phyloP scores from a whole-genome alignment of 768 basidiomycete genomes.

The Coprinellus aureogranulatus region DNA sequence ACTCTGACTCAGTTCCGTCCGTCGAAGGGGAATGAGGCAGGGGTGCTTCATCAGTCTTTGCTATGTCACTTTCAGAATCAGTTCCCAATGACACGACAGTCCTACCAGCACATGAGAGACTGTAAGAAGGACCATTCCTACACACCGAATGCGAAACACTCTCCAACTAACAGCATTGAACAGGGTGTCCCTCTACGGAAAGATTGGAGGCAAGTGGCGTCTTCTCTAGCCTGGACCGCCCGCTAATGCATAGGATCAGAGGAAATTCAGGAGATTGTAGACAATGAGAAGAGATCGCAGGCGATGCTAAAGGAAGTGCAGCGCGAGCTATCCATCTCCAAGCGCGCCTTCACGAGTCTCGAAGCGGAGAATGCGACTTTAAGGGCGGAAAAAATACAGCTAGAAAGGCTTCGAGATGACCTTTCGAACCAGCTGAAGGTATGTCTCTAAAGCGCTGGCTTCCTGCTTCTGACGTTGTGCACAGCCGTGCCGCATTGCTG shows the following conservation, averaged over 20 bases:
- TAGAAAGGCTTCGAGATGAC: slow-evolving; percentile 35
- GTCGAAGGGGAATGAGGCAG: too few species aligned
- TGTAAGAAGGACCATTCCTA: too few species aligned
- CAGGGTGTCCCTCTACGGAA: not conserved
- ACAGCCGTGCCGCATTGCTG: slow-evolving; percentile 41
- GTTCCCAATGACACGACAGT: too few species aligned
- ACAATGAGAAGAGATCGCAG: slow-evolving; percentile 27
- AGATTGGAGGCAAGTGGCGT: not conserved
- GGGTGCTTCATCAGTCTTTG: too few species aligned
- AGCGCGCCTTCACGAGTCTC: slow-evolving; percentile 37
- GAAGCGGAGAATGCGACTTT: slow-evolving; percentile 27
- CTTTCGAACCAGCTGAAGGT: slow-evolving; percentile 36
- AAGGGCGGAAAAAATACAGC: slow-evolving; percentile 24
- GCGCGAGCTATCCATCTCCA: slow-evolving; percentile 39
- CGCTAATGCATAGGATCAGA: slow-evolving; percentile 20
- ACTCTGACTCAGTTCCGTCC: too few species aligned
- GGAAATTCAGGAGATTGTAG: slow-evolving; percentile 36
- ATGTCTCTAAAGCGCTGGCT: slow-evolving; percentile 12
- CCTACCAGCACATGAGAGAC: too few species aligned
- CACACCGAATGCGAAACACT: too few species aligned
- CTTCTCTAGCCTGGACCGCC: not conserved
- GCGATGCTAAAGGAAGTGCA: slow-evolving; percentile 36
- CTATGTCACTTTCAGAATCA: too few species aligned
- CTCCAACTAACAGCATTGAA: not conserved
- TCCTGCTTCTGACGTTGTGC: not conserved